These are phyloP conservation scores for Nicotiana sylvestris DNA, from an alignment of 257 asterid genomes.

Conservation along the genomic window DNA sequence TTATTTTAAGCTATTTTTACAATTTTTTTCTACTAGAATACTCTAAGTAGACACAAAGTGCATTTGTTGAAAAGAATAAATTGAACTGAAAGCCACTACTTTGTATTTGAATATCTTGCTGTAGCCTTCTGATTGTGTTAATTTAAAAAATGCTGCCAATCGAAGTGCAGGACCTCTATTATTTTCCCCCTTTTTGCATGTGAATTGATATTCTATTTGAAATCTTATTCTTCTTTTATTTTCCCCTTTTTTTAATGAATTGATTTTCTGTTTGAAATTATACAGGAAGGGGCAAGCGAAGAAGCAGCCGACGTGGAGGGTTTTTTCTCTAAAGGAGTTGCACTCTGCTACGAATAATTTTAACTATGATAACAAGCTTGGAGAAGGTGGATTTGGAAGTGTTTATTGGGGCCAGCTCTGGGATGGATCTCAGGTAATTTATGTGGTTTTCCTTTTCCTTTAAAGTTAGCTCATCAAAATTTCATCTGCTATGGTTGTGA, in stretches of 20 bases:
- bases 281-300: slow-evolving; percentile 52
- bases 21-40: background rate
- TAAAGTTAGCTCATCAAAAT: background rate
- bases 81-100: background rate
- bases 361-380: slow-evolving; percentile 97
- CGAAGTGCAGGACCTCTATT: background rate
- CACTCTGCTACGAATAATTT: slow-evolving; percentile 92
- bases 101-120: background rate
- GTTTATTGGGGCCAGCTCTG: slow-evolving; percentile 99
- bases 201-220: background rate
- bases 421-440: slow-evolving; percentile 95
- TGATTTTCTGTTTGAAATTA: background rate
- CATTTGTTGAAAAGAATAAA: background rate
- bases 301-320: slow-evolving; percentile 74
- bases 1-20: background rate
- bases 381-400: slow-evolving; percentile 99
- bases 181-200: background rate
- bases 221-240: background rate
- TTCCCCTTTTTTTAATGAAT: background rate
- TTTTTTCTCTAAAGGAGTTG: slow-evolving; percentile 86
- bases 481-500: background rate
- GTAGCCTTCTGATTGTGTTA: background rate
- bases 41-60: background rate
- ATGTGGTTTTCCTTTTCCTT: slow-evolving; percentile 3
- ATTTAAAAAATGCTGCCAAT: background rate